phyloP scores from a whole-genome alignment of 345 rosid species.

The Garcia nutans region DNA sequence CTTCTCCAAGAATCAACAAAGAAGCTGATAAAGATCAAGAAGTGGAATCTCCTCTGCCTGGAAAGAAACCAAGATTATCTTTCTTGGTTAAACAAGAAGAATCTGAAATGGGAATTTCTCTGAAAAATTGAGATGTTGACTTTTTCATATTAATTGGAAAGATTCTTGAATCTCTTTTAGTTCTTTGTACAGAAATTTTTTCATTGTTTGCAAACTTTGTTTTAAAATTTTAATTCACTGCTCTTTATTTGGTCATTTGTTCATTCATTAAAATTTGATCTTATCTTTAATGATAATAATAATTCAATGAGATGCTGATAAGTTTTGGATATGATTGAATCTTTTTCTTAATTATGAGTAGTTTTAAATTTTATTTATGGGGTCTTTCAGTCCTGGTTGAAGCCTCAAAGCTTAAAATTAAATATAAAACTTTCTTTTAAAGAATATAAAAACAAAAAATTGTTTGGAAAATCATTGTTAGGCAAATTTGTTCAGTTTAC shows the following conservation, averaged over 20 bases:
- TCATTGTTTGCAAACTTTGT: slow-evolving; percentile 20
- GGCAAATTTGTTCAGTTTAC: too few species aligned
- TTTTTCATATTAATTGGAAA: not conserved
- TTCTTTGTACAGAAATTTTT: slow-evolving; percentile 35
- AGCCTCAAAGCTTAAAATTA: not conserved
- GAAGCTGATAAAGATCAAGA: slow-evolving; percentile 46
- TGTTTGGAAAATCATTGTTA: too few species aligned
- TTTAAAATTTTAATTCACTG: not conserved
- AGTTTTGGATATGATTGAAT: slow-evolving; percentile 1
- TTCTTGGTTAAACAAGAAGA: slow-evolving; percentile 25
- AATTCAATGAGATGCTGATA: not conserved
- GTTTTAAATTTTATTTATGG: not conserved
- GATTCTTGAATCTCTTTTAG: not conserved
- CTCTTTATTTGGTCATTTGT: slow-evolving; percentile 10
- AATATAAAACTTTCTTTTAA: not conserved
- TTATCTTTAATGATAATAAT: not conserved
- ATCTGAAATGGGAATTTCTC: not conserved
- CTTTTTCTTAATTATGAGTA: not conserved
- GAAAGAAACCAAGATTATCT: slow-evolving; percentile 55
- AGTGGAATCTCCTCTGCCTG: slow-evolving; percentile 63
- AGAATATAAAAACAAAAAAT: too few species aligned
- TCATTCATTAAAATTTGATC: slow-evolving; percentile 17
- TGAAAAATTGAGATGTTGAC: not conserved
- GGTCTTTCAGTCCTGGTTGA: not conserved
- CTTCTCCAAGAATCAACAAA: not conserved